phyloP scores from a whole-genome alignment of 2,329 filamentous ascomycete genomes.

The Pseudocercospora cruenta region DNA sequence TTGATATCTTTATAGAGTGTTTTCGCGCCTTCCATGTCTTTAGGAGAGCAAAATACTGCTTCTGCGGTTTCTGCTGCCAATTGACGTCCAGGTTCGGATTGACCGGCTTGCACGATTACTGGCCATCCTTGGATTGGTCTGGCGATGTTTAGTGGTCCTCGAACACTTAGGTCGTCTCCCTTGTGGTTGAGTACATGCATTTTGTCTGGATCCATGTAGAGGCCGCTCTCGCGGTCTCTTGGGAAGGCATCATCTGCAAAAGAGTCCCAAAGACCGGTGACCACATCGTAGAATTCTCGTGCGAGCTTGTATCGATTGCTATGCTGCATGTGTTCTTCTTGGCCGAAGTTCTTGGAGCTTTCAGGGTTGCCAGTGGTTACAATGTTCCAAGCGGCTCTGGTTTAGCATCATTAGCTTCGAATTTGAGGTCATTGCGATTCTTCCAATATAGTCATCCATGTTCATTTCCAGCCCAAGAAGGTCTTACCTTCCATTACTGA shows the following conservation, averaged over 20 bases:
- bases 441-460: too few species aligned
- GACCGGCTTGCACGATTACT: slow-evolving; percentile 34
- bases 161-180: slow-evolving; percentile 41
- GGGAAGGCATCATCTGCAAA: slow-evolving; percentile 60
- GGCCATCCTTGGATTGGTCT: slow-evolving; percentile 34
- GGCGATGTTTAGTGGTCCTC: slow-evolving; percentile 33
- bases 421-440: too few species aligned
- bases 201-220: slow-evolving; percentile 56
- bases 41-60: slow-evolving; percentile 32
- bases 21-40: slow-evolving; percentile 29
- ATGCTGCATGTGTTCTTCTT: slow-evolving; percentile 51
- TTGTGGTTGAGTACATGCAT: slow-evolving; percentile 58
- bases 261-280: slow-evolving; percentile 34
- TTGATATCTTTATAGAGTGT: slow-evolving; percentile 34
- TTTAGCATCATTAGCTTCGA: too few species aligned
- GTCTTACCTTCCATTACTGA: slow-evolving; percentile 36
- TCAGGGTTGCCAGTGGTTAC: slow-evolving; percentile 55
- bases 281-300: slow-evolving; percentile 48
- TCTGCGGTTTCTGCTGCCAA: slow-evolving; percentile 34
- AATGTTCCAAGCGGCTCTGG: slow-evolving; percentile 55
- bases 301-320: slow-evolving; percentile 56
- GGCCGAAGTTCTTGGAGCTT: slow-evolving; percentile 52
- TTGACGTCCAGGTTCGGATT: slow-evolving; percentile 33
- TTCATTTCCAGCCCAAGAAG: too few species aligned
- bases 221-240: slow-evolving; percentile 52